Evolutionary conservation across 306 rosid genomes (phyloP), one percentile per base, ranked within the genome.

Genomic region (Sicyos edulis): DNA sequence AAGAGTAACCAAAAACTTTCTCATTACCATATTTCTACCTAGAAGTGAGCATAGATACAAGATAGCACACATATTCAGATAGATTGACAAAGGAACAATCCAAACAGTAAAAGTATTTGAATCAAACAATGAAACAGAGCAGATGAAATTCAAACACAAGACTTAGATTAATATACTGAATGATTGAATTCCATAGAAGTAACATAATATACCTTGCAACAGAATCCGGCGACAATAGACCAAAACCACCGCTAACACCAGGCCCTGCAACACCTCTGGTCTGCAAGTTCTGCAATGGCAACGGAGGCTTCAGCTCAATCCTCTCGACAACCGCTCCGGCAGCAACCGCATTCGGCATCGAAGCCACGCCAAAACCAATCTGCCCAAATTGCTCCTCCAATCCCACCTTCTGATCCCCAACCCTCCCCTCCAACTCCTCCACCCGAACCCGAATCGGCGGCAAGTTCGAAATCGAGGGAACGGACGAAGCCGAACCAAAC

Each of bases 171-270:
- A n/a, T n/a, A n/a, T n/a, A n/a, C n/a, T 15, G 7, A 42, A 26
- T 74, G 72, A n/a, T 16, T 7, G 10, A 52, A 42, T 17, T 29
- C 52, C 12, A 47, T 11, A 49, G 15, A 10, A 64, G 32, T 19
- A 8, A 64, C 19, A 42, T 8, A 61, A 8, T 2, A 42, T 83
- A 92, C 99, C 99, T 95, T 61, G 95, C 73, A 29, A 87, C 89
- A 17, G 99, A 91, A 80, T 95, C 97, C 13, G 96, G 99, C 51
- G 99, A 95, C 54, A 95, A 89, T 78, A 91, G 60, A 76, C 81
- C 72, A 55, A 82, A 57, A 32, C 85, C 92, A 64, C 83, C 91
- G 1, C 61, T 65, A 8, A 54, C 77, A 2, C 63, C 64, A 44
- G 62, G 67, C 44, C 12, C 59, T 15, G 77, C 83, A 76, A 52